A percentile compares a stretch with the other conserved stretches of the same genome.
Conservation (phyloP, 1,284 basidiomycete genomes). For the Naganishia sp. region DNA sequence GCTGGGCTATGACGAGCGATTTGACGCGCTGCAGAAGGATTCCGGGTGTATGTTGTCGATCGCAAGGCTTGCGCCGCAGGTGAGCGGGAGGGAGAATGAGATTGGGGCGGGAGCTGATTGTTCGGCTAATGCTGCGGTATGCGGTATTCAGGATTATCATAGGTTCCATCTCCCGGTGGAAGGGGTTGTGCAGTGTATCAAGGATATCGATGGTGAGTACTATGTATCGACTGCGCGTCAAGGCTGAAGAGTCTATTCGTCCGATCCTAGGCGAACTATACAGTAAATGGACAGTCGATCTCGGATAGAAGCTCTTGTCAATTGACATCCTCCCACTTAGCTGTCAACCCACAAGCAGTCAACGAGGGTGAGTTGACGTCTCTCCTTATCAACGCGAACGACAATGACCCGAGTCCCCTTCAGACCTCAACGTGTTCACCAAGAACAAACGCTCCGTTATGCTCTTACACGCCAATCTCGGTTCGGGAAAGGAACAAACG, state of each 20-base stretch:
- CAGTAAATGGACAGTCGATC: constrained; percentile 38
- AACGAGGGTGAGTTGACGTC: constrained; percentile 58
- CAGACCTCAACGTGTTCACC: constrained; percentile 69
- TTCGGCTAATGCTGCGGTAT: neutral
- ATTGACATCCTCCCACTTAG: constrained; percentile 28
- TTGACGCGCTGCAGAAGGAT: constrained; percentile 53
- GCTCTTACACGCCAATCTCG: constrained; percentile 51
- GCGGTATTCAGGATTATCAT: constrained; percentile 66
- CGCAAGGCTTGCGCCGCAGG: constrained; percentile 63
- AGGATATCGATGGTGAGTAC: constrained; percentile 53
- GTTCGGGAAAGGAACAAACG: constrained; percentile 41
- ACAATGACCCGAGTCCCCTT: constrained; percentile 17
- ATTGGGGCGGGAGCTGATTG: neutral
- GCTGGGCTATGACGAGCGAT: constrained; percentile 59
- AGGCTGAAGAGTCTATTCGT: neutral
- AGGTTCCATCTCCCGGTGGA: constrained; percentile 78
- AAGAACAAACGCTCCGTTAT: constrained; percentile 62
- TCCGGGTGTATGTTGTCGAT: constrained; percentile 39
- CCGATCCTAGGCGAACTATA: constrained; percentile 43
- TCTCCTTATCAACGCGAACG: constrained; percentile 11
- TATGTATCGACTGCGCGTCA: neutral
- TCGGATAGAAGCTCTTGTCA: constrained; percentile 3
- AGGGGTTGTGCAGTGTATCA: constrained; percentile 60
- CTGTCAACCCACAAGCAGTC: constrained; percentile 69
- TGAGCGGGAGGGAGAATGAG: neutral